Evolutionary conservation across 2,329 filamentous ascomycete genomes (phyloP), one percentile per base, ranked within the genome.

Genomic region (Thyridium curvatum): DNA sequence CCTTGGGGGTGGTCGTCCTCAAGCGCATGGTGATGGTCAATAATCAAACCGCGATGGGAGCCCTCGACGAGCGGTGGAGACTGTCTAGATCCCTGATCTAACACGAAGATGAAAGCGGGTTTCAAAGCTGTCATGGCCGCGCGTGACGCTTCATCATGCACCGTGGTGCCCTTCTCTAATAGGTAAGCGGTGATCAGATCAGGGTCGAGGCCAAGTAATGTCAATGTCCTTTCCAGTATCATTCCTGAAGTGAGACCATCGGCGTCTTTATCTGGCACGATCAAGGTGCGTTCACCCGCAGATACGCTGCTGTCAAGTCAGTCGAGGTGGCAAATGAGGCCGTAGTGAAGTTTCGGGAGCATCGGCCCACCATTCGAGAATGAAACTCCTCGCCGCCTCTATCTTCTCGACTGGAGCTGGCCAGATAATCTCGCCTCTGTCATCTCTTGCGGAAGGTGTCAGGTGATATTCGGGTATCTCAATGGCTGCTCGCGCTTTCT

Each of bases 181-280:
- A 83, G 65, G 52, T 84, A 77, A 0, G 74, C 68, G 4, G 71
- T 64, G 40, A 84, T 77, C 2, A 72, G 57, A 7, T 64, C 55
- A 8, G 64, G 46, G 9, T 70, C 55, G 1, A 84, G 65, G 2
- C 80, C 80, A 1, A 85, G 69, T 2, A 74, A 58, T 2, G 71
- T 55, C 4, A 85, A 62, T 0, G 79, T 82, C 39, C 71, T 73
- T 40, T 75, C 64, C 2, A 85, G 53, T 21, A 84, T 84, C 2
- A 73, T 72, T 1, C 81, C 82, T 3, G 80, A 76, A 3, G 73
- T 73, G 3, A 86, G 61, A 0, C 81, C 82, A 54, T 85, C 81
- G 3, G 79, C 79, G 47, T 84, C 80, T 50, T 84, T 84, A 52
- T 85, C 81, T 0, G 82, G 82, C 0, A 84, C 67, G 12, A 86